Conservation (phyloP, 257 asterid genomes). For the Catharanthus roseus region DNA sequence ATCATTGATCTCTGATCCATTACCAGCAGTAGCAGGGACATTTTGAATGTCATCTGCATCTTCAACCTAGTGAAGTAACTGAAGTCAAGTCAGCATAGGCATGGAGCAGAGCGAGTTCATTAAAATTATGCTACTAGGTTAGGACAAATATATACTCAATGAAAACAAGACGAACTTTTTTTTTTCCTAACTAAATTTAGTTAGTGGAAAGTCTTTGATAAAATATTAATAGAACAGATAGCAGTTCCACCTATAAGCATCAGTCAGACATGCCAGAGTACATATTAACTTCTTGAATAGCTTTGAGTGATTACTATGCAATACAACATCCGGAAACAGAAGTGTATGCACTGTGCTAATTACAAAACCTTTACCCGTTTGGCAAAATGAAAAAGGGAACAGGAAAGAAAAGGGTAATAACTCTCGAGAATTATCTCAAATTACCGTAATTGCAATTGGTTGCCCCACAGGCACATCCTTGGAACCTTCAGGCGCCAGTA, state of each 20-base stretch:
- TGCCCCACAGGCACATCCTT: slow-evolving; percentile 97
- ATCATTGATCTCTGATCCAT: slow-evolving; percentile 49
- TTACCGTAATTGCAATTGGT: slow-evolving; percentile 95
- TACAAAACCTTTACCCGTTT: background rate
- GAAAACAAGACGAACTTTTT: background rate
- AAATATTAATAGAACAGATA: background rate
- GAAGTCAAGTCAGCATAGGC: slow-evolving; percentile 24
- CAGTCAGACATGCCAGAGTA: background rate
- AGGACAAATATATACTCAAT: background rate
- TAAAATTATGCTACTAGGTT: background rate
- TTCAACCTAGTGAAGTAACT: slow-evolving; percentile 68
- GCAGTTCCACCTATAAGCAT: background rate
- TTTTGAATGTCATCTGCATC: slow-evolving; percentile 66
- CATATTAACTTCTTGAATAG: background rate
- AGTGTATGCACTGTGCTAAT: background rate
- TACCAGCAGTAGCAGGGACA: slow-evolving; percentile 46
- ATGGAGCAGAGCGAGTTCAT: slow-evolving; percentile 6
- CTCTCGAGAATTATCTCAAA: slow-evolving; percentile 23
- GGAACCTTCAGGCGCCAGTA: slow-evolving; percentile 92
- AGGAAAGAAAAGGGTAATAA: slow-evolving; percentile 13
- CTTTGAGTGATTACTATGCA: background rate
- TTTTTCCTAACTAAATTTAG: background rate
- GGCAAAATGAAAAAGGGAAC: slow-evolving; percentile 16
- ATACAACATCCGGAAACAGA: background rate
- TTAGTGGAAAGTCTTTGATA: background rate